phyloP scores from a whole-genome alignment of 371 early-diverging fungal species.

The Haplosporangium sp. region DNA sequence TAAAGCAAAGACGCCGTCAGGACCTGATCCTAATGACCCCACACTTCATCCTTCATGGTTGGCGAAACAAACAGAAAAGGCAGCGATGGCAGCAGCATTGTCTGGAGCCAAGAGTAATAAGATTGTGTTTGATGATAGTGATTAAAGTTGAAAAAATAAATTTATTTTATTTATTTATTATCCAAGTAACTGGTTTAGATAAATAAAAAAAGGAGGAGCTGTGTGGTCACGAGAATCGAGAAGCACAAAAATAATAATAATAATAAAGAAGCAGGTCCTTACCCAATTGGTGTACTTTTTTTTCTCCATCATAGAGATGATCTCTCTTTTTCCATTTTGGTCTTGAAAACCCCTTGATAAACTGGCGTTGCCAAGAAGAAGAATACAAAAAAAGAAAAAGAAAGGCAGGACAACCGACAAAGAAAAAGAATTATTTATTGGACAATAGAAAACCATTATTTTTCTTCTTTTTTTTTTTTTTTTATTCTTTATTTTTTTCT shows the following conservation, averaged over 20 bases:
- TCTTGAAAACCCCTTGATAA: too few species aligned
- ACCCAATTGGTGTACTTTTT: too few species aligned
- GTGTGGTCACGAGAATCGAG: too few species aligned
- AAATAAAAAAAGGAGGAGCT: too few species aligned
- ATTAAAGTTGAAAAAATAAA: slow-evolving; percentile 8
- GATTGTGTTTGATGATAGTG: slow-evolving; percentile 56
- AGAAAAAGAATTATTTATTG: too few species aligned
- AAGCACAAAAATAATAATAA: too few species aligned
- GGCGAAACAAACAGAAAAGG: slow-evolving; percentile 56
- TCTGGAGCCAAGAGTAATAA: slow-evolving; percentile 55
- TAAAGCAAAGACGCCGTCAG: slow-evolving; percentile 34
- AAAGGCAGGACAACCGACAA: not conserved
- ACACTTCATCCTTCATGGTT: slow-evolving; percentile 56
- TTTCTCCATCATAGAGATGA: too few species aligned
- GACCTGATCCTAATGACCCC: slow-evolving; percentile 28
- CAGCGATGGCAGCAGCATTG: slow-evolving; percentile 49
- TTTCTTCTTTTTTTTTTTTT: slow-evolving; percentile 13
- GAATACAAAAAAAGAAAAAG: not conserved
- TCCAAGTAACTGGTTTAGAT: too few species aligned
- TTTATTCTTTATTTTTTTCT: not conserved
- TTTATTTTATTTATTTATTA: not conserved
- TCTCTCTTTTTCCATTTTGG: too few species aligned
- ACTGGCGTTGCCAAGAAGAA: too few species aligned
- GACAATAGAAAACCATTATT: not conserved
- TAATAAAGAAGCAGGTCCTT: too few species aligned